These are phyloP conservation scores for Trichopus zeylanicus DNA, from an alignment of 116 monocot genomes.

Conservation along the genomic window DNA sequence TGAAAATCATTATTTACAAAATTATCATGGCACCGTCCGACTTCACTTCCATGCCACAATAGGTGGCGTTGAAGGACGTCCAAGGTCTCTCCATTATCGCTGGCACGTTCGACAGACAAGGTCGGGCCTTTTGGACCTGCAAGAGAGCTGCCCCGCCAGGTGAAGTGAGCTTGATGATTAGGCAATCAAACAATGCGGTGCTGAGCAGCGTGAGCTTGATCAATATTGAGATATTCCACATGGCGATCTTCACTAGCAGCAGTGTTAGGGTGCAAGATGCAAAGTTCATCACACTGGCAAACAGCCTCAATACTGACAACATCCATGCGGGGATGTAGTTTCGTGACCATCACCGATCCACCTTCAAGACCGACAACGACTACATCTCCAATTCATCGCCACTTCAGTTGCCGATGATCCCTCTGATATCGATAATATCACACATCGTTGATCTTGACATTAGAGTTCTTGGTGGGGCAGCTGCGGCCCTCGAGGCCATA, in stretches of 20 bases:
- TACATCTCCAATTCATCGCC: conserved; percentile 45
- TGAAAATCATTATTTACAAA: conserved; percentile 3
- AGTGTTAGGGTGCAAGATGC: conserved; percentile 17
- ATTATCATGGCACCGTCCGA: conserved; percentile 9
- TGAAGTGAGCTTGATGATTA: conserved; percentile 13
- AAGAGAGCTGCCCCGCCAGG: conserved; percentile 13
- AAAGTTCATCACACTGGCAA: conserved; percentile 22
- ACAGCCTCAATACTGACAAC: conserved; percentile 59
- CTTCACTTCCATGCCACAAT: background rate
- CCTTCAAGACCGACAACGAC: conserved; percentile 36
- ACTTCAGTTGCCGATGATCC: no score
- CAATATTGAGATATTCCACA: conserved; percentile 32
- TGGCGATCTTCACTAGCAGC: conserved; percentile 11
- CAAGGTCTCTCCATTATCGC: conserved; percentile 14
- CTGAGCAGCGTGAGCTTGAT: conserved; percentile 21
- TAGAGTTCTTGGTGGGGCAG: no score
- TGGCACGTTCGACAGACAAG: conserved; percentile 20
- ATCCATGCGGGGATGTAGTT: conserved; percentile 32
- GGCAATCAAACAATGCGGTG: conserved; percentile 10
- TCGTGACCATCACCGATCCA: conserved; percentile 13
- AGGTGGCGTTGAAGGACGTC: conserved; percentile 23
- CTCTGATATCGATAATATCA: no score
- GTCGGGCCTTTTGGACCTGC: conserved; percentile 22
- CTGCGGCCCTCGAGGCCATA: conserved; percentile 22
- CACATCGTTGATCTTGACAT: no score